Evolutionary conservation across 2,329 filamentous ascomycete species (phyloP).

Genomic region (Hypoxylon sp.): DNA sequence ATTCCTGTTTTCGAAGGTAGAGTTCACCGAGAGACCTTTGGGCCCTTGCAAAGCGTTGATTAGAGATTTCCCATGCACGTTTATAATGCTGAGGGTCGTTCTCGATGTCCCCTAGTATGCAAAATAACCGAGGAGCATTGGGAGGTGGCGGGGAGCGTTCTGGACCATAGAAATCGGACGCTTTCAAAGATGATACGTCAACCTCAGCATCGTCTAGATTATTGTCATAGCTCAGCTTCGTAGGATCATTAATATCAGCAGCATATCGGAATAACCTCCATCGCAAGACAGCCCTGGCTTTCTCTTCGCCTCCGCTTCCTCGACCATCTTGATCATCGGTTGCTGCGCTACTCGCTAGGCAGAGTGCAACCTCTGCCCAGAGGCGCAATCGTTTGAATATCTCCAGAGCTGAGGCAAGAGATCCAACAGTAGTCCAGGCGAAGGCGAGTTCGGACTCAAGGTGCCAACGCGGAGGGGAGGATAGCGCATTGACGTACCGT

Average conservation of each 20-base stretch:
- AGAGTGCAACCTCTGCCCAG: constrained; percentile 95
- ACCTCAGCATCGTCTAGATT: constrained; percentile 68
- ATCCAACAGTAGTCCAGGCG: constrained; percentile 92
- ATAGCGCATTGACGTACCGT: constrained; percentile 86
- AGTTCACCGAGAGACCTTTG: constrained; percentile 89
- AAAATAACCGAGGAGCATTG: constrained; percentile 90
- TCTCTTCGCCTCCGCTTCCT: constrained; percentile 77
- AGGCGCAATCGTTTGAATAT: constrained; percentile 95
- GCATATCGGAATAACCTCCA: constrained; percentile 83
- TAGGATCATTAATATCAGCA: constrained; percentile 48
- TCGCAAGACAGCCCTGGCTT: constrained; percentile 82
- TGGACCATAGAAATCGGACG: constrained; percentile 70
- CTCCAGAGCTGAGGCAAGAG: constrained; percentile 89
- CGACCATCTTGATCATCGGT: constrained; percentile 71
- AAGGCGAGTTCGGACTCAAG: constrained; percentile 93
- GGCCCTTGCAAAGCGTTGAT: constrained; percentile 84
- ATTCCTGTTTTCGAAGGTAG: constrained; percentile 77
- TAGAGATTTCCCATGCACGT: constrained; percentile 89
- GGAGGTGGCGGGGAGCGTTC: constrained; percentile 79
- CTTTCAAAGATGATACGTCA: constrained; percentile 71
- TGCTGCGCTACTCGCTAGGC: constrained; percentile 75
- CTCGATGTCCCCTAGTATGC: constrained; percentile 93
- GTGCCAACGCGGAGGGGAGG: constrained; percentile 91
- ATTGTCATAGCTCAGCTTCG: constrained; percentile 54
- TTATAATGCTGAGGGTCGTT: constrained; percentile 81